phyloP scores from a whole-genome alignment of 148 eudicot genomes.

The Fagopyrum homotropicum region DNA sequence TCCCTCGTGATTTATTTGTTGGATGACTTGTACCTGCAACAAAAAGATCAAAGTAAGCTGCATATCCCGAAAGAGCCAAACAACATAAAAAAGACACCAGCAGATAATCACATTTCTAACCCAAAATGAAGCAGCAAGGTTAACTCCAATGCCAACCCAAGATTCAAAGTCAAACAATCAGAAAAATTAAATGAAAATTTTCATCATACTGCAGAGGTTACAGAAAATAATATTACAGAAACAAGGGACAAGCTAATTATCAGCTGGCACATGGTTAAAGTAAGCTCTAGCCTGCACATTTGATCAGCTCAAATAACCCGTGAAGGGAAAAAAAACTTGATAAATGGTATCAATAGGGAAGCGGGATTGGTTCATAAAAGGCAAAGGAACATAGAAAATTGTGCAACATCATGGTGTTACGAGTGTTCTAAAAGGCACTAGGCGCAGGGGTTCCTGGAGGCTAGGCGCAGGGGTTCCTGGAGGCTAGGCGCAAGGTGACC shows the following conservation, averaged over 20 bases:
- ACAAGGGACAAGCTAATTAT: background rate
- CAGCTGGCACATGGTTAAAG: no score
- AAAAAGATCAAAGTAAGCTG: slow-evolving; percentile 11
- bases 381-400: no score
- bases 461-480: background rate
- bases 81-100: background rate
- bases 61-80: background rate
- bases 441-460: background rate
- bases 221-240: background rate
- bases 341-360: no score
- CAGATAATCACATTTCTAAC: background rate
- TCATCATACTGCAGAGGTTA: no score
- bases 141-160: background rate
- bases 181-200: background rate
- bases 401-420: no score
- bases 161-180: background rate
- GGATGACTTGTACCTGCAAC: slow-evolving; percentile 82
- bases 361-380: no score
- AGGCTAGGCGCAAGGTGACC: background rate
- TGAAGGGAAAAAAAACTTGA: no score
- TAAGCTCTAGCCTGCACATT: no score
- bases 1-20: slow-evolving; percentile 87
- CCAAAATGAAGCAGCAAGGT: background rate
- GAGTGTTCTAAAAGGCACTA: no score
- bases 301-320: no score